Base-by-base conservation (phyloP, 1,139 yeast species). In the Pichia sp. region DNA sequence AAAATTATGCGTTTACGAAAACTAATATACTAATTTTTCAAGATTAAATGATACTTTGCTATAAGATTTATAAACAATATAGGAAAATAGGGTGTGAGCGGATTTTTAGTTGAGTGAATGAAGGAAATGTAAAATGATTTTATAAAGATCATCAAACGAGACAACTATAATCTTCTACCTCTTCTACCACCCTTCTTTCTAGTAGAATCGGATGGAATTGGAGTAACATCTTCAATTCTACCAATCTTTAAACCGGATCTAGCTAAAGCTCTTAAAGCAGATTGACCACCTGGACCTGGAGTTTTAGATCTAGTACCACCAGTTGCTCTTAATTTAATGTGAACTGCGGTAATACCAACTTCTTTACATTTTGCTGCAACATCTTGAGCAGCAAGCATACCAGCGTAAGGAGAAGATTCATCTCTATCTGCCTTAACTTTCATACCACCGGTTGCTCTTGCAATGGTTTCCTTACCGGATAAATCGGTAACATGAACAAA, bases 101-200 rank as follows among this genome's bases (percentile, higher is more conserved):
- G 24, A 22, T 22, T 22, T 6, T 7, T 22, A 22, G 24, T 22
- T 7, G 10, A 22, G 24, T 10, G 24, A 24, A 24, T 5, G 10
- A 14, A 26, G 15, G 10, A n/a, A n/a, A n/a, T n/a, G n/a, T n/a
- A n/a, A n/a, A 9, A 23, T 35, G 11, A 12, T 18, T 35, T 8
- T 28, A 19, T 28, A 28, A 28, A 28, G 31, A 28, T 10, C n/a
- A 9, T 28, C 17, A 23, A 7, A n/a, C 15, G 24, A 14, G 7
- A 22, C 14, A 34, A 20, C 30, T 79, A 89, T 77, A 89, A 84
- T 84, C 99, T 88, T 84, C 98, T 91, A 89, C 99, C 99, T 84
- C 99, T 89, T 82, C 98, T 93, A 85, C 99, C 99, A 86, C 98
- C 98, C 94, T 93, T 93, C 85, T 95, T 86, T 84, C 99, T 93